Percentiles rank a stretch among this genome's conserved stretches.
Conservation (phyloP, 768 basidiomycete genomes). For the Suillus spraguei region DNA sequence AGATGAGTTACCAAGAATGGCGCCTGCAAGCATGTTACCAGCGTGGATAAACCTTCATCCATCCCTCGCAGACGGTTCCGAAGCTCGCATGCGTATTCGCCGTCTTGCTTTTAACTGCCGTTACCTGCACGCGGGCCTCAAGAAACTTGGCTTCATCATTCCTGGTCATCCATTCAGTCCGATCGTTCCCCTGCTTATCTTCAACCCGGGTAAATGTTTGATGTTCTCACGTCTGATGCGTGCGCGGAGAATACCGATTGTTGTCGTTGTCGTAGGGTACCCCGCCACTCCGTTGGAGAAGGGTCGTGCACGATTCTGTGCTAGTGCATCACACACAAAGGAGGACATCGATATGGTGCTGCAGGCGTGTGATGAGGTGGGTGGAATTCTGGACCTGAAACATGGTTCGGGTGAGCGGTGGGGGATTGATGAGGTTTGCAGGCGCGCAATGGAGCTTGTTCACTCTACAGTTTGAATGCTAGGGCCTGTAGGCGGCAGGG, state of each 20-base stretch:
- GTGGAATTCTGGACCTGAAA: conserved; percentile 88
- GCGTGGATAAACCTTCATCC: conserved; percentile 78
- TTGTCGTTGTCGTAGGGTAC: conserved; percentile 90
- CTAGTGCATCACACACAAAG: conserved; percentile 95
- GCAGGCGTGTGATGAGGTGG: conserved; percentile 89
- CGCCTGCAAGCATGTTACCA: conserved; percentile 65
- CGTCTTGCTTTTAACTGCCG: conserved; percentile 94
- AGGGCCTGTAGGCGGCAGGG: neutral
- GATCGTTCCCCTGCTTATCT: conserved; percentile 90
- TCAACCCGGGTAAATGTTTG: conserved; percentile 93
- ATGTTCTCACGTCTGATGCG: conserved; percentile 91
- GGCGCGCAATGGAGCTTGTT: conserved; percentile 76
- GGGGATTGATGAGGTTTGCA: conserved; percentile 73
- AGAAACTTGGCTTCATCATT: conserved; percentile 95
- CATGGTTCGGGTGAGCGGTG: conserved; percentile 75
- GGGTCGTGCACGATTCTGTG: conserved; percentile 89
- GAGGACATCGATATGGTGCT: conserved; percentile 90
- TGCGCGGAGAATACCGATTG: conserved; percentile 61
- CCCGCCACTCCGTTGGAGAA: conserved; percentile 91
- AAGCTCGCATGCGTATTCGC: conserved; percentile 80
- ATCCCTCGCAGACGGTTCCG: conserved; percentile 74
- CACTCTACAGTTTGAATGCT: conserved; percentile 27
- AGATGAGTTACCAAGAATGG: conserved; percentile 64
- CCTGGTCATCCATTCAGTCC: conserved; percentile 92
- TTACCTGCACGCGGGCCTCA: conserved; percentile 84